phyloP scores from a whole-genome alignment of 768 basidiomycete genomes.

The Suillus variegatus region DNA sequence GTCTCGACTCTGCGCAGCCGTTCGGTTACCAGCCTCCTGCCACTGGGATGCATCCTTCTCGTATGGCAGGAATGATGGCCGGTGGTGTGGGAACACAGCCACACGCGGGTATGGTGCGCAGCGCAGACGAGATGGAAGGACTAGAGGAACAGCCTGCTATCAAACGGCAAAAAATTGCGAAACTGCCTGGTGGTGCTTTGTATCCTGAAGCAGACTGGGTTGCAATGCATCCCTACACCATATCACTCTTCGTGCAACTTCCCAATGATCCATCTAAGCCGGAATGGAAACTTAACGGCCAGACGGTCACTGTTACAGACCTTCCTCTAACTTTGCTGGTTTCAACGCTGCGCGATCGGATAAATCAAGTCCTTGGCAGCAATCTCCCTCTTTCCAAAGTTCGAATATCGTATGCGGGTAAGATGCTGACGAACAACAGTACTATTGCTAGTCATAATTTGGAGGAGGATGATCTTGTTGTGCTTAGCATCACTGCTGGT shows the following conservation, averaged over 20 bases:
- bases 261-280: slow-evolving; percentile 82
- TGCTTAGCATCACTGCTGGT: slow-evolving; percentile 72
- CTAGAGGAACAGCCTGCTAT: slow-evolving; percentile 73
- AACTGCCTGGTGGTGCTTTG: slow-evolving; percentile 78
- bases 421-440: slow-evolving; percentile 85
- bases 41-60: slow-evolving; percentile 68
- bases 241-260: slow-evolving; percentile 82
- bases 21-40: slow-evolving; percentile 77
- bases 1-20: slow-evolving; percentile 71
- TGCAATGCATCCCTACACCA: slow-evolving; percentile 87
- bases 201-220: slow-evolving; percentile 93
- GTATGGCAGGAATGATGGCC: slow-evolving; percentile 61
- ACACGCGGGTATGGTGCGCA: slow-evolving; percentile 72
- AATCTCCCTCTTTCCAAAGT: slow-evolving; percentile 80
- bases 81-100: slow-evolving; percentile 43
- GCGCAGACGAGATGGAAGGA: slow-evolving; percentile 82
- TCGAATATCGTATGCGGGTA: slow-evolving; percentile 74
- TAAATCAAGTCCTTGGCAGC: slow-evolving; percentile 76
- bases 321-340: slow-evolving; percentile 83
- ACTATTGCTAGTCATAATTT: slow-evolving; percentile 87
- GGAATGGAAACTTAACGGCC: slow-evolving; percentile 92
- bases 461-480: slow-evolving; percentile 86
- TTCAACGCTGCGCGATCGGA: slow-evolving; percentile 88
- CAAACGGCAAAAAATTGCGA: slow-evolving; percentile 86
- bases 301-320: slow-evolving; percentile 74